These are phyloP conservation scores for Colletotrichum coccodes DNA, from an alignment of 2,329 filamentous ascomycete species.

Conservation along the genomic window DNA sequence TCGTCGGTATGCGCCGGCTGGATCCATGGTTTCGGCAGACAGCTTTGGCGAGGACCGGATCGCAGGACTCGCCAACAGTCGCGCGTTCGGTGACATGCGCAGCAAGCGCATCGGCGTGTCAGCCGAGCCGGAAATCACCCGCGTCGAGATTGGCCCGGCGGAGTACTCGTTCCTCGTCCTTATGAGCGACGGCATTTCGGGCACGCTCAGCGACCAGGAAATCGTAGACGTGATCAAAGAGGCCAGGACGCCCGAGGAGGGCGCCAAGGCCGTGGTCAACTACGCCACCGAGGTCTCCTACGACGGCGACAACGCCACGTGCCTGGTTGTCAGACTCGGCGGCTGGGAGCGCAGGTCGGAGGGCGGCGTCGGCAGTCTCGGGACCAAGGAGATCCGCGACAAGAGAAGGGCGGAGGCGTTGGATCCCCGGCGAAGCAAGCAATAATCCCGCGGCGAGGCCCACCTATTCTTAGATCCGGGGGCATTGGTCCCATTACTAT, in stretches of 20 bases:
- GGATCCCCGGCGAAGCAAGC: slow-evolving; percentile 79
- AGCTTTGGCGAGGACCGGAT: slow-evolving; percentile 98
- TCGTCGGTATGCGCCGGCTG: slow-evolving; percentile 81
- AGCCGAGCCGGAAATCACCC: slow-evolving; percentile 89
- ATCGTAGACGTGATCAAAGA: slow-evolving; percentile 97
- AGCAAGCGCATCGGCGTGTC: slow-evolving; percentile 94
- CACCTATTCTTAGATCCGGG: not conserved
- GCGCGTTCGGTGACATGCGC: slow-evolving; percentile 91
- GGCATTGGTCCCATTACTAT: not conserved
- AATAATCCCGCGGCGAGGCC: slow-evolving; percentile 39
- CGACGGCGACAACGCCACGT: slow-evolving; percentile 76
- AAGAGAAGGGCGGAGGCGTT: slow-evolving; percentile 82
- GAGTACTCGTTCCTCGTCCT: slow-evolving; percentile 92
- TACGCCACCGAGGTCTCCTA: slow-evolving; percentile 88
- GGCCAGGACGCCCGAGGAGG: slow-evolving; percentile 89
- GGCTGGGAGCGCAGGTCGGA: slow-evolving; percentile 80
- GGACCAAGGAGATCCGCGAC: slow-evolving; percentile 91
- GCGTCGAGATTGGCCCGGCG: slow-evolving; percentile 81
- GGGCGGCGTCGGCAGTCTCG: slow-evolving; percentile 87
- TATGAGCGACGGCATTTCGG: slow-evolving; percentile 88
- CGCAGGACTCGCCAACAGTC: slow-evolving; percentile 90
- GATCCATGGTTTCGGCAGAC: slow-evolving; percentile 84
- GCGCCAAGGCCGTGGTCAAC: slow-evolving; percentile 79
- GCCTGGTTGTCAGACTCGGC: slow-evolving; percentile 72
- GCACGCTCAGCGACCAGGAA: slow-evolving; percentile 89